Conservation (phyloP, 2,329 filamentous ascomycete genomes). For the Lecanicillium sp. region DNA sequence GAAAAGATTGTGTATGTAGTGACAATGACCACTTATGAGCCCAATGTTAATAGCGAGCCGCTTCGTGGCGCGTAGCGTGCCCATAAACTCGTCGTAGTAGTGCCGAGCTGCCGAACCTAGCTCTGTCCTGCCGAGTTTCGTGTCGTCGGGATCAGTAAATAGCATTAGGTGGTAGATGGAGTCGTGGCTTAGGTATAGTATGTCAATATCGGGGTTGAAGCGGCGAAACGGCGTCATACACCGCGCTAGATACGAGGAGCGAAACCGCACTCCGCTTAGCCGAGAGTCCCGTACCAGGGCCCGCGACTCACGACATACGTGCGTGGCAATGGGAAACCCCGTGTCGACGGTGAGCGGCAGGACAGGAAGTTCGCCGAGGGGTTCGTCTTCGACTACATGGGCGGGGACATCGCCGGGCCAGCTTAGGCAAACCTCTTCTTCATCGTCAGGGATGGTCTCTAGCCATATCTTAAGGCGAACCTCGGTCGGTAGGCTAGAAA, state of each 20-base stretch:
- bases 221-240: conserved; percentile 1
- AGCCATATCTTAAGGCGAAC: conserved; percentile 3
- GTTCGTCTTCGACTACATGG: not conserved
- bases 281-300: not conserved
- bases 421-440: conserved; percentile 1
- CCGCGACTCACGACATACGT: conserved; percentile 3
- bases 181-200: conserved; percentile 1
- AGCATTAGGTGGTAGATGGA: not conserved
- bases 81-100: not conserved
- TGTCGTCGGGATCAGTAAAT: not conserved
- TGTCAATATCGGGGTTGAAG: conserved; percentile 3
- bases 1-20: not conserved
- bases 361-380: not conserved
- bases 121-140: not conserved
- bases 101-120: not conserved
- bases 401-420: not conserved
- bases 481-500: conserved; percentile 1
- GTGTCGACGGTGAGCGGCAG: conserved; percentile 4
- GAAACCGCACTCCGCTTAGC: not conserved
- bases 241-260: not conserved
- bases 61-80: not conserved
- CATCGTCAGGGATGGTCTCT: not conserved
- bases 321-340: not conserved
- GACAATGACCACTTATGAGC: not conserved
- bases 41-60: not conserved